phyloP scores from a whole-genome alignment of 2,329 filamentous ascomycete species.

The Colletotrichum musicola region DNA sequence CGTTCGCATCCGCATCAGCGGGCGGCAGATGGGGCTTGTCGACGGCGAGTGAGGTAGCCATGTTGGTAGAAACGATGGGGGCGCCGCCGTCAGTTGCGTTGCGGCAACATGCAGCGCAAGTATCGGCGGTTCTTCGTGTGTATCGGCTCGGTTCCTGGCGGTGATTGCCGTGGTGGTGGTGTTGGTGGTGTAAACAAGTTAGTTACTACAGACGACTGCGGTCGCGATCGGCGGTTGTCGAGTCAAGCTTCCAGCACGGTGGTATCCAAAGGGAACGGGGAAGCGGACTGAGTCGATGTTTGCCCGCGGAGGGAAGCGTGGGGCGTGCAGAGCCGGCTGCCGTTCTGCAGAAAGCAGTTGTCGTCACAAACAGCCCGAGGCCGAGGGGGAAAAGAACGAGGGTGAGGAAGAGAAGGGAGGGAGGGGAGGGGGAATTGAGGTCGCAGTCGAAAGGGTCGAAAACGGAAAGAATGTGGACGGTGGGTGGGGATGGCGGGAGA shows the following conservation, averaged over 20 bases:
- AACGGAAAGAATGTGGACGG: slow-evolving; percentile 4
- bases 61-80: slow-evolving; percentile 45
- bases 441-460: slow-evolving; percentile 15
- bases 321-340: slow-evolving; percentile 38
- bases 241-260: slow-evolving; percentile 8
- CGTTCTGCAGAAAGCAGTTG: slow-evolving; percentile 24
- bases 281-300: slow-evolving; percentile 3
- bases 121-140: slow-evolving; percentile 4
- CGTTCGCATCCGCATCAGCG: slow-evolving; percentile 55
- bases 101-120: slow-evolving; percentile 37
- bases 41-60: slow-evolving; percentile 59
- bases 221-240: slow-evolving; percentile 19
- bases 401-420: neutral
- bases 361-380: slow-evolving; percentile 25
- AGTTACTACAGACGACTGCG: neutral
- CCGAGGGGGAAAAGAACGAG: slow-evolving; percentile 6
- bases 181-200: slow-evolving; percentile 11
- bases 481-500: slow-evolving; percentile 1
- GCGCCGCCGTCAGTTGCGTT: slow-evolving; percentile 34
- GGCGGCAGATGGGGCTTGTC: slow-evolving; percentile 57
- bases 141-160: slow-evolving; percentile 9
- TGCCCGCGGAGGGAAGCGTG: slow-evolving; percentile 24
- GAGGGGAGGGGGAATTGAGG: slow-evolving; percentile 15
- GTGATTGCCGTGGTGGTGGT: neutral
- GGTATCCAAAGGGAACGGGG: neutral